Base-by-base conservation (phyloP, 2,329 filamentous ascomycete genomes). In the Pezicula rhizophila region DNA sequence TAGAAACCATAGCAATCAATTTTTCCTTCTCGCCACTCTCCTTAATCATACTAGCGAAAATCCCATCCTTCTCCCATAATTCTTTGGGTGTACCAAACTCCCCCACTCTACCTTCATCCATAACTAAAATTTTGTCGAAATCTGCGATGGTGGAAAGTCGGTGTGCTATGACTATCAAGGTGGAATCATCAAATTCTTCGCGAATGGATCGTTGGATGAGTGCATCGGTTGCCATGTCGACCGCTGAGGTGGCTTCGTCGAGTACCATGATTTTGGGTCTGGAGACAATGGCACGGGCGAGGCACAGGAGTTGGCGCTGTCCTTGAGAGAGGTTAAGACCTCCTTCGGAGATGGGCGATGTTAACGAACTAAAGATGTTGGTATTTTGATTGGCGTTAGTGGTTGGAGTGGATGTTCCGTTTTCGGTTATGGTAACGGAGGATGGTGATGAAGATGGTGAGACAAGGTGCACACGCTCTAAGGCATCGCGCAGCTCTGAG, bases 201-300 rank as follows among this genome's bases (percentile, higher is more conserved):
- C 85, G 75, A 57, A 90, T 89, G 45, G 76, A 81, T 5, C 82
- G 76, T 68, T 90, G 86, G 59, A 90, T 90, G 23, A 88, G 74
- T 1, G 76, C 70, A 62, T 91, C 87, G 0, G 87, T 90, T 37
- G 76, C 72, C 82, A 89, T 88, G 64, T 90, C 87, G 2, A 91
- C 85, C 0, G 87, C 85, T 3, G 79, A 84, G 0, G 87, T 92
- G 0, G 87, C 87, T 68, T 91, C 87, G 62, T 92, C 87, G 1
- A 91, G 76, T 1, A 91, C 80, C 78, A 92, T 85, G 57, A 92
- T 81, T 61, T 85, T 85, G 3, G 87, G 85, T 0, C 82, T 76
- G 0, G 80, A 76, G 20, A 89, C 80, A 56, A 89, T 88, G 45
- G 82, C 85, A 45, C 82, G 82, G 1, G 85, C 85, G 4, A 89